A percentile compares a stretch with the other conserved stretches of the same genome.
phyloP scores from a whole-genome alignment of 331 rosid species.

The Malus hybrid region DNA sequence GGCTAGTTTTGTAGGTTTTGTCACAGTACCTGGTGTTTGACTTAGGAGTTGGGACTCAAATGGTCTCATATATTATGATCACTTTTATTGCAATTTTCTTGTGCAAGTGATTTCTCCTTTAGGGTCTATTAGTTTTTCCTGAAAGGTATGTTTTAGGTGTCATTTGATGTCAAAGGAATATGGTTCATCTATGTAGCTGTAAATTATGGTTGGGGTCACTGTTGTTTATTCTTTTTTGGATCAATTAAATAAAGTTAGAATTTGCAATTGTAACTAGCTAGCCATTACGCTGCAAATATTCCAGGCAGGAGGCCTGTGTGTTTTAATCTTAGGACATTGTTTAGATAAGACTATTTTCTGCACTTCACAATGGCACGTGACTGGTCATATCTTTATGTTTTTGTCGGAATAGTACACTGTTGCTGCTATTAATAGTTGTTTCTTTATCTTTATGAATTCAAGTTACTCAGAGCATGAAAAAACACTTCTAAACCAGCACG shows the following conservation, averaged over 20 bases:
- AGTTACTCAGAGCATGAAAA: background rate
- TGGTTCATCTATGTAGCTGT: background rate
- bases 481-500: background rate
- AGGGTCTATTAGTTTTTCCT: background rate
- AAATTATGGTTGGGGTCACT: background rate
- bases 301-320: background rate
- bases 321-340: background rate
- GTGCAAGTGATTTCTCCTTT: background rate
- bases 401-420: background rate
- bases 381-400: background rate
- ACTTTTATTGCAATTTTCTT: background rate
- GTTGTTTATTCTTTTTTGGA: background rate
- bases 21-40: background rate
- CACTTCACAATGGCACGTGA: background rate
- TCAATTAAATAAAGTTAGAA: background rate
- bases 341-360: background rate
- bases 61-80: background rate
- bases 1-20: background rate
- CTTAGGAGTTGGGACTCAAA: background rate
- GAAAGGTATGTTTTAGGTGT: no score
- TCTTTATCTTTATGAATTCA: background rate
- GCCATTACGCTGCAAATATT: background rate
- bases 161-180: background rate
- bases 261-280: background rate
- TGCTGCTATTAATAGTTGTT: background rate